phyloP scores from a whole-genome alignment of 148 eudicot genomes.

The Polygonum aviculare region DNA sequence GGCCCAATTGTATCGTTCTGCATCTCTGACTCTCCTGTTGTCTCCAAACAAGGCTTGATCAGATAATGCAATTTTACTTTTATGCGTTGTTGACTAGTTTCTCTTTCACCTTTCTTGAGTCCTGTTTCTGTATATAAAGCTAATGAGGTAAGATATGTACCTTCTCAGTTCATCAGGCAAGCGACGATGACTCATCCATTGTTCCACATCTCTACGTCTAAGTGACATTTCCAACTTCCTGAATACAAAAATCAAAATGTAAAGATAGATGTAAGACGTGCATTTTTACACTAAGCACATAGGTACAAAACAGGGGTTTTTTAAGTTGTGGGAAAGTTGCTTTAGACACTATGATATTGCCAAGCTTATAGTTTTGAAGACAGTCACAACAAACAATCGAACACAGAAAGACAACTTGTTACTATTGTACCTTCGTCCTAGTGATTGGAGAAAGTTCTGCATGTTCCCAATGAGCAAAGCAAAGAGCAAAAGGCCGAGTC shows the following conservation, averaged over 20 bases:
- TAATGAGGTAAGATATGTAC: slow-evolving; percentile 19
- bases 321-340: not conserved
- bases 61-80: not conserved
- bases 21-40: slow-evolving; percentile 59
- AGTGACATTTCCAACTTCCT: slow-evolving; percentile 73
- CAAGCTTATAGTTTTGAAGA: not conserved
- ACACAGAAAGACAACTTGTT: slow-evolving; percentile 12
- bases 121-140: not conserved
- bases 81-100: slow-evolving; percentile 1
- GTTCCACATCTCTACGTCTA: slow-evolving; percentile 79
- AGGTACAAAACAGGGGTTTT: not conserved
- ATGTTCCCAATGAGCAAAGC: slow-evolving; percentile 81
- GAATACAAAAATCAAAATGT: slow-evolving; percentile 9
- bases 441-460: slow-evolving; percentile 85
- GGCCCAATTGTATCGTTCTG: slow-evolving; percentile 73
- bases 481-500: slow-evolving; percentile 71
- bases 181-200: slow-evolving; percentile 90
- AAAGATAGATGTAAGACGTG: not conserved
- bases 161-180: slow-evolving; percentile 60
- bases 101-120: not conserved
- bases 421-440: slow-evolving; percentile 62
- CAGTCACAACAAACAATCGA: not conserved
- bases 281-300: not conserved
- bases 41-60: slow-evolving; percentile 3
- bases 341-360: not conserved